Evolutionary conservation across 2,329 filamentous ascomycete species (phyloP), one percentile per base, ranked within the genome.

Genomic region (Ceratocystis albifundus): DNA sequence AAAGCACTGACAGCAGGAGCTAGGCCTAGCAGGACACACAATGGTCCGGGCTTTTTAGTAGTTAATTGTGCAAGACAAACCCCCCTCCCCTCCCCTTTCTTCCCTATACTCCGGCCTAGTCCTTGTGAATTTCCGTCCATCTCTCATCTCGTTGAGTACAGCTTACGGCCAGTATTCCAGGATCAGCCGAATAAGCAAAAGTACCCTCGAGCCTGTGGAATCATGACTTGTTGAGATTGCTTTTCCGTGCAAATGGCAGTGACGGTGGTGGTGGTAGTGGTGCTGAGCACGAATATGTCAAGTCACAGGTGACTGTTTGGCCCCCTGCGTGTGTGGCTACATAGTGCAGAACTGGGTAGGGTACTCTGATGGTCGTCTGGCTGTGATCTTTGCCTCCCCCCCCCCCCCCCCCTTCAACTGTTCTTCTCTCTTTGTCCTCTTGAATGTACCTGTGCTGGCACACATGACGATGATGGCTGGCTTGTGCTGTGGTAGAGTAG

Each of bases 391-490:
- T 48, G 48, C 48, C 48, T 48, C 46, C 46, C 20, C 46, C 17
- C 46, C 10, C 20, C 48, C 48, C 20, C 46, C 46, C 20, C 46
- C 17, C 46, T 22, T 48, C 46, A 17, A 55, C 50, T 22, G 8
- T 7, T n/a, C 48, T 17, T 20, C 48, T 7, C n/a, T n/a, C 48
- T 25, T 53, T 12, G 48, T 4, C n/a, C 22, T 53, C 22, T 12
- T 25, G 48, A 53, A 1, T 55, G 17, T 32, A 28, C 28, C 28
- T n/a, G 53, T 57, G 53, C 53, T 57, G 22, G 25, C 28, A 7
- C 22, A 28, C 15, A 57, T 57, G 53, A 57, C 53, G 53, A 28
- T 57, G 53, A 57, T 22, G 53, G 25, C 30, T 57, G 53, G 53
- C 53, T 6, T n/a, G 53, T 32, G 53, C 53, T 25, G 53, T 22